A percentile compares a stretch with the other conserved stretches of the same genome.
These are phyloP conservation scores for Ogataea pilisensis DNA, from an alignment of 805 yeast genomes.

Conservation along the genomic window DNA sequence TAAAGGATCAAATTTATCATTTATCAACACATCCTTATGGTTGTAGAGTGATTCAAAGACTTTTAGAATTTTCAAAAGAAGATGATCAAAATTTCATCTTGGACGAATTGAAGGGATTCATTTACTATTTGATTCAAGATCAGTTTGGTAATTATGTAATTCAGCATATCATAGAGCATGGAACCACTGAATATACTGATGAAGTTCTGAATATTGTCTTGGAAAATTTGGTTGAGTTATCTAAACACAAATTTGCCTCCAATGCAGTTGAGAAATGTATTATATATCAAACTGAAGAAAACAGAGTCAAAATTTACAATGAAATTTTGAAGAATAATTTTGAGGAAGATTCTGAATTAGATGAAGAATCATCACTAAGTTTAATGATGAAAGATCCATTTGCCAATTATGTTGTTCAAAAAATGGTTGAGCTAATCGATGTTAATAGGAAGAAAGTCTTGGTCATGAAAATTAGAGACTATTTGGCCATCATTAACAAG, in stretches of 20 bases:
- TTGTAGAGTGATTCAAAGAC: slow-evolving; percentile 91
- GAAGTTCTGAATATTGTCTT: slow-evolving; percentile 63
- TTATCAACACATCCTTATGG: slow-evolving; percentile 96
- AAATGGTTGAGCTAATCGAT: slow-evolving; percentile 77
- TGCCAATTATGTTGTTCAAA: slow-evolving; percentile 96
- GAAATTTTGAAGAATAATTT: slow-evolving; percentile 59
- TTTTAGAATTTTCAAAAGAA: slow-evolving; percentile 70
- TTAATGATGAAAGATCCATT: slow-evolving; percentile 97
- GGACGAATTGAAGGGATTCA: slow-evolving; percentile 65
- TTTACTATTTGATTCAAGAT: slow-evolving; percentile 80
- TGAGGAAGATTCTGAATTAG: slow-evolving; percentile 39
- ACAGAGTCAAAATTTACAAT: slow-evolving; percentile 58
- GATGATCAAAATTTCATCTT: slow-evolving; percentile 66
- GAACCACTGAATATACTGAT: slow-evolving; percentile 54
- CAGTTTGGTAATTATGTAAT: slow-evolving; percentile 98
- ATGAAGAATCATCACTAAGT: slow-evolving; percentile 68
- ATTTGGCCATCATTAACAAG: slow-evolving; percentile 68
- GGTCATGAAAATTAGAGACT: slow-evolving; percentile 73
- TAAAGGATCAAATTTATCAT: slow-evolving; percentile 71
- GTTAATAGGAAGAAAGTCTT: slow-evolving; percentile 65
- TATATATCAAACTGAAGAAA: slow-evolving; percentile 59
- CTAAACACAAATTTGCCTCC: slow-evolving; percentile 97
- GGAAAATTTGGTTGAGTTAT: slow-evolving; percentile 60
- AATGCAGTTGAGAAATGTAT: slow-evolving; percentile 96
- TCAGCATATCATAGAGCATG: slow-evolving; percentile 89